phyloP scores from a whole-genome alignment of 768 basidiomycete species.

The Leccinum disarticulatum region DNA sequence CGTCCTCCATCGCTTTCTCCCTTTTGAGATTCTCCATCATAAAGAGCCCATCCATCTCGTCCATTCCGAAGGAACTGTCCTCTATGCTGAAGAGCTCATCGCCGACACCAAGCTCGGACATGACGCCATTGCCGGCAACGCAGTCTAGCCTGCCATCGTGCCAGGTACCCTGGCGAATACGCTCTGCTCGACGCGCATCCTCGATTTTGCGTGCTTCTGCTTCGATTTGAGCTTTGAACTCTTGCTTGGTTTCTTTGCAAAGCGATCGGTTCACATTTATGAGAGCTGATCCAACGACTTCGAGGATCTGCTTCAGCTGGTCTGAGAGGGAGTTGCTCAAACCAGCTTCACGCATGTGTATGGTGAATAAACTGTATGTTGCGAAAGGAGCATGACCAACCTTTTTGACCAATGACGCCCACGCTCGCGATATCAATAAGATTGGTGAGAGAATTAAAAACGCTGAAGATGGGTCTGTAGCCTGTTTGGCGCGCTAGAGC shows the following conservation, averaged over 20 bases:
- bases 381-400: constrained; percentile 35
- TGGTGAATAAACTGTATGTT: neutral
- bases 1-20: constrained; percentile 34
- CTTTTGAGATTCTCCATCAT: constrained; percentile 21
- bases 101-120: constrained; percentile 83
- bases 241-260: constrained; percentile 41
- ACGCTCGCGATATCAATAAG: constrained; percentile 90
- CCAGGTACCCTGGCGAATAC: constrained; percentile 66
- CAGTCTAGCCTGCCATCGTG: constrained; percentile 88
- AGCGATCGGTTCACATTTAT: constrained; percentile 58
- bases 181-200: constrained; percentile 39
- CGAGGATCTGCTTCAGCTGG: constrained; percentile 82
- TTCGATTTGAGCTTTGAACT: constrained; percentile 39
- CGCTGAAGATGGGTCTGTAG: constrained; percentile 86
- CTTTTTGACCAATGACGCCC: constrained; percentile 95
- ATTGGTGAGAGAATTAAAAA: constrained; percentile 76
- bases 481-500: constrained; percentile 81
- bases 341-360: constrained; percentile 54
- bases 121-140: constrained; percentile 82
- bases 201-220: constrained; percentile 38
- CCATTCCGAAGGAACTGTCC: constrained; percentile 30
- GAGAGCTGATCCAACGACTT: constrained; percentile 72
- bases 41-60: constrained; percentile 5
- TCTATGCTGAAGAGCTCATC: constrained; percentile 55
- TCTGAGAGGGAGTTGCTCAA: constrained; percentile 75